Evolutionary conservation across 371 early-diverging fungal genomes (phyloP).

Genomic region (Paraphysoderma sedebokerense): DNA sequence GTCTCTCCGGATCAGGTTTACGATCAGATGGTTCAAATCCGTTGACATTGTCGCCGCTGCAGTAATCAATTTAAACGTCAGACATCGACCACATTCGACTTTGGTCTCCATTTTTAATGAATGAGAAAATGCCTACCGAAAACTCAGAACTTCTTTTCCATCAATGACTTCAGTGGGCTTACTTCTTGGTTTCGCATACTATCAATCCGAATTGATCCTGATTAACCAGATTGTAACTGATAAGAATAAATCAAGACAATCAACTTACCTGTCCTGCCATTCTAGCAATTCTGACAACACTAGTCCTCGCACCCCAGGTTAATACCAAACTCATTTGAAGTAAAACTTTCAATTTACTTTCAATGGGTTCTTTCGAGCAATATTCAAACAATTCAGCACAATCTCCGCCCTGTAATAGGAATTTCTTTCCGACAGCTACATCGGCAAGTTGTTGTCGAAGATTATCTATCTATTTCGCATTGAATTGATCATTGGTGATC

Average conservation of each 20-base stretch:
- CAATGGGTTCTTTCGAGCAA: conserved; percentile 76
- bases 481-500: too few relatives aligned
- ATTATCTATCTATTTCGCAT: conserved; percentile 58
- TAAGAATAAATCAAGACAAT: too few relatives aligned
- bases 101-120: too few relatives aligned
- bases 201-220: conserved; percentile 2
- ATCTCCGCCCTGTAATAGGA: conserved; percentile 92
- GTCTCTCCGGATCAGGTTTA: conserved; percentile 81
- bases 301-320: conserved; percentile 79
- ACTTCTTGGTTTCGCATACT: conserved; percentile 91
- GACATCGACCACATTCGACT: too few relatives aligned
- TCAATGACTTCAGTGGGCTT: conserved; percentile 73
- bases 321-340: conserved; percentile 92
- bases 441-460: conserved; percentile 66
- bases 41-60: conserved; percentile 88
- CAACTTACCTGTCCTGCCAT: conserved; percentile 68
- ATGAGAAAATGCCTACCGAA: conserved; percentile 24
- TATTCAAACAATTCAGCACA: conserved; percentile 96
- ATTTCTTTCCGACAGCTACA: conserved; percentile 76
- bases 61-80: not conserved
- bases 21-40: conserved; percentile 74
- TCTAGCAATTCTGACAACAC: conserved; percentile 86
- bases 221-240: not conserved
- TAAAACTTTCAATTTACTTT: conserved; percentile 82
- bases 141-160: conserved; percentile 58